Conservation (phyloP, 345 rosid species). For the Citrus maxima region DNA sequence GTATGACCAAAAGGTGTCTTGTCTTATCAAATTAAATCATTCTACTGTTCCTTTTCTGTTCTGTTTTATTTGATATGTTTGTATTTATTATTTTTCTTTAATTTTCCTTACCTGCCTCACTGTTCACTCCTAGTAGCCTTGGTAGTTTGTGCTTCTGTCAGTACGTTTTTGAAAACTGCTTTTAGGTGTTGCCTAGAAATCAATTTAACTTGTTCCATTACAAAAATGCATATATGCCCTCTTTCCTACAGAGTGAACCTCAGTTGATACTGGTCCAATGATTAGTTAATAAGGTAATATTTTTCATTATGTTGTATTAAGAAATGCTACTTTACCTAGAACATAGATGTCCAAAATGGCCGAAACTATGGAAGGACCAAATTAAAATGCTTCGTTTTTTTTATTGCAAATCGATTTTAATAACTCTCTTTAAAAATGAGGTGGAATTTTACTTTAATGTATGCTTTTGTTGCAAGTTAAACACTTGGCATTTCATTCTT, state of each 20-base stretch:
- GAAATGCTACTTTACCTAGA: background rate
- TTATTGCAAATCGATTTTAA: background rate
- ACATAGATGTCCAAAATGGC: background rate
- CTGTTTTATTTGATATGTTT: constrained; percentile 2
- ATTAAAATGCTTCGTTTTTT: background rate
- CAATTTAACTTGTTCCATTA: background rate
- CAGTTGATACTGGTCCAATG: background rate
- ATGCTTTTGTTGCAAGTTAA: background rate
- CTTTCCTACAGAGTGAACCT: background rate
- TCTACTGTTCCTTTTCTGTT: constrained; percentile 34
- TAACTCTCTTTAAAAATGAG: background rate
- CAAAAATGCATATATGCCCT: background rate
- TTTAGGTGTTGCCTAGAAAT: background rate
- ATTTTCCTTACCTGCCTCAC: background rate
- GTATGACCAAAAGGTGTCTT: constrained; percentile 34
- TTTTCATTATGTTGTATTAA: background rate
- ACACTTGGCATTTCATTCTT: background rate
- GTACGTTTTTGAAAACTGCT: background rate
- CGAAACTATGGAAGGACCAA: background rate
- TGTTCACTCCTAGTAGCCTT: background rate
- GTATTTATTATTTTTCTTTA: background rate
- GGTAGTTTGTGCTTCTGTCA: background rate
- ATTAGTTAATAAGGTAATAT: background rate
- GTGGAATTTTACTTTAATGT: background rate
- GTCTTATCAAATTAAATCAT: constrained; percentile 47